Evolutionary conservation across 2,329 filamentous ascomycete genomes (phyloP).

Genomic region (Fusarium fujikuroi): DNA sequence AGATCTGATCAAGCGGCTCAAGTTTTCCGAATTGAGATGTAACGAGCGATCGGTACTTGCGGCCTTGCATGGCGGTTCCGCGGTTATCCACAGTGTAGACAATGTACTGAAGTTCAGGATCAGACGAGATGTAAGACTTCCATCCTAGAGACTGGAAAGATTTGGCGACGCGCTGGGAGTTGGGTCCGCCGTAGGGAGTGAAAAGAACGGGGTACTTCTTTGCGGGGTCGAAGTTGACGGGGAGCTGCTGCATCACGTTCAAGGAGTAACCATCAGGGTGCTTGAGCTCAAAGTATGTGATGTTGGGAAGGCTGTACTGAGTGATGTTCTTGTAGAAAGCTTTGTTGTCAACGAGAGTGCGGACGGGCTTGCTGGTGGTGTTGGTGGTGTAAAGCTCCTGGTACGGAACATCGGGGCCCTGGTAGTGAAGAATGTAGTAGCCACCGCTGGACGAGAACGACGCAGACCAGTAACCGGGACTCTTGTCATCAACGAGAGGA

Average conservation of each 20-base stretch:
- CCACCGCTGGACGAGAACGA: conserved; percentile 71
- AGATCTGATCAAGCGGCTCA: conserved; percentile 74
- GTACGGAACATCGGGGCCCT: conserved; percentile 74
- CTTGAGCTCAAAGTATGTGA: conserved; percentile 70
- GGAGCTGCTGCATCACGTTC: conserved; percentile 73
- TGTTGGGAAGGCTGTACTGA: conserved; percentile 71
- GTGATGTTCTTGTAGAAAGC: conserved; percentile 64
- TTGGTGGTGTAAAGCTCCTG: conserved; percentile 72
- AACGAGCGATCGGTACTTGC: conserved; percentile 69
- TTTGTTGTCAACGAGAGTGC: conserved; percentile 70
- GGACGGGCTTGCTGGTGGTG: conserved; percentile 62
- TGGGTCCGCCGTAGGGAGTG: conserved; percentile 75
- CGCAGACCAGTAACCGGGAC: conserved; percentile 69
- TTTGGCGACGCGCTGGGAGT: conserved; percentile 70
- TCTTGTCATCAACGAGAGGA: conserved; percentile 69
- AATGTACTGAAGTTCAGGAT: conserved; percentile 74
- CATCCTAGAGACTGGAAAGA: conserved; percentile 65
- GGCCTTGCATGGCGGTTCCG: conserved; percentile 72
- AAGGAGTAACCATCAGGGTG: conserved; percentile 70
- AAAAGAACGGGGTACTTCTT: conserved; percentile 76
- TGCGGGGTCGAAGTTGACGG: conserved; percentile 69
- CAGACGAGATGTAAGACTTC: conserved; percentile 72
- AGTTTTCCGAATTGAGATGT: conserved; percentile 69
- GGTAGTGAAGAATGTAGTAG: conserved; percentile 74
- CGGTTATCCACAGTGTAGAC: conserved; percentile 76